Evolutionary conservation across 106 monocot genomes (phyloP).

Genomic region (Acanthochlamys bracteata): DNA sequence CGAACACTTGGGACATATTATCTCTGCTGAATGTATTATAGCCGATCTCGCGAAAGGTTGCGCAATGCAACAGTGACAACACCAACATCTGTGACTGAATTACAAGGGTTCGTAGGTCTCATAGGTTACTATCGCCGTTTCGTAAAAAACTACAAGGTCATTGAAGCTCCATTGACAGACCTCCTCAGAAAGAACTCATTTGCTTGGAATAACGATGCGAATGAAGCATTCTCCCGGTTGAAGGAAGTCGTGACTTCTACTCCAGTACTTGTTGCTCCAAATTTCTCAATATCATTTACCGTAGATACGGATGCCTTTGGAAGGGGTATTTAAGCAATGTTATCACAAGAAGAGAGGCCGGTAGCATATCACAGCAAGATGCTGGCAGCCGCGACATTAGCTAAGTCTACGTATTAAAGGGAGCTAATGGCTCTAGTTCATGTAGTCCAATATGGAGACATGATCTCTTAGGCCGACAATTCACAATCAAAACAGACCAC

Average conservation of each 20-base stretch:
- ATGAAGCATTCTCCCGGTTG: not conserved
- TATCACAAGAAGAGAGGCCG: not conserved
- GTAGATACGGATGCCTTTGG: not conserved
- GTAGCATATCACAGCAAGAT: not conserved
- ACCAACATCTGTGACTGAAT: not conserved
- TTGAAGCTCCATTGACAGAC: not conserved
- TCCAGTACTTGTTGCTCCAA: not conserved
- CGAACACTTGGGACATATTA: not conserved
- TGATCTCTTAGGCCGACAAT: not conserved
- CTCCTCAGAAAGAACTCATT: not conserved
- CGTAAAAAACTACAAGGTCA: not conserved
- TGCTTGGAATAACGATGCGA: not conserved
- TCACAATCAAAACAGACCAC: not conserved
- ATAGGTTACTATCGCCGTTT: not conserved
- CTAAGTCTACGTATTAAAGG: not conserved
- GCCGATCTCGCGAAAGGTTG: not conserved
- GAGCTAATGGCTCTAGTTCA: not conserved
- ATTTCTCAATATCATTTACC: not conserved
- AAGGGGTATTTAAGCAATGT: not conserved
- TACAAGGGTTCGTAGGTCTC: not conserved
- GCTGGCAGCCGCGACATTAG: not conserved
- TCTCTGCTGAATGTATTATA: not conserved
- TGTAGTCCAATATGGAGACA: not conserved
- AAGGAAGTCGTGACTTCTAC: not conserved
- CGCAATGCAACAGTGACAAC: not conserved